phyloP scores from a whole-genome alignment of 2,329 filamentous ascomycete species.

The Epichloe scottii region DNA sequence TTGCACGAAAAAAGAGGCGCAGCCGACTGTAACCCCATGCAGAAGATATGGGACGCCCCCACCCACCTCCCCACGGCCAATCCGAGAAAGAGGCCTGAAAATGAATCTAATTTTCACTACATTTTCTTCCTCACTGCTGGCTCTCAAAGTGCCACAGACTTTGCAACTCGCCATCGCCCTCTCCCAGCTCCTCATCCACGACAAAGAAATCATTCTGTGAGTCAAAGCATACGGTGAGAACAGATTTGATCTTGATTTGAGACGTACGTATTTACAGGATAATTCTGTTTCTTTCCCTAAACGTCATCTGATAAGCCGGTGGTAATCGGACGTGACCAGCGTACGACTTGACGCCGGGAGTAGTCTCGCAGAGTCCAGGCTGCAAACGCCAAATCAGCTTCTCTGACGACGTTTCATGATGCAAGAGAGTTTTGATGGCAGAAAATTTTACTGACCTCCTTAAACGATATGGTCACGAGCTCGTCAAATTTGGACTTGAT shows the following conservation, averaged over 20 bases:
- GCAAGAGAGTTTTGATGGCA: not conserved
- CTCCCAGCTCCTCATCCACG: constrained; percentile 7
- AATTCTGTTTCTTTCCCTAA: constrained; percentile 32
- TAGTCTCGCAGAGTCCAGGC: constrained; percentile 47
- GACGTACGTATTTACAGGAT: constrained; percentile 33
- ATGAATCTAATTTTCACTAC: not conserved
- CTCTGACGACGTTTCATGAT: not conserved
- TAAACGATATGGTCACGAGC: constrained; percentile 50
- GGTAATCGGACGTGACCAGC: constrained; percentile 50
- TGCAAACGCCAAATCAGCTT: constrained; percentile 13
- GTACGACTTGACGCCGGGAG: constrained; percentile 48
- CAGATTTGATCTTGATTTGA: not conserved
- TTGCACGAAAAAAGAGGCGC: no score
- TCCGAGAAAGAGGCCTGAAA: no score
- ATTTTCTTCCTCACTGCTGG: not conserved
- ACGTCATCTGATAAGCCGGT: constrained; percentile 23
- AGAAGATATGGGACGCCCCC: no score
- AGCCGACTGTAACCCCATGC: no score
- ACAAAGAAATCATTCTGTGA: constrained; percentile 21
- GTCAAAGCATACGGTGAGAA: not conserved
- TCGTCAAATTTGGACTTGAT: constrained; percentile 46
- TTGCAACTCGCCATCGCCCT: constrained; percentile 1
- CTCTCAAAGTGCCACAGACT: not conserved
- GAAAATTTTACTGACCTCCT: constrained; percentile 23
- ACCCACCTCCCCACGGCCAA: no score